Evolutionary conservation across 768 basidiomycete genomes (phyloP).

Genomic region (Mycena epipterygia): DNA sequence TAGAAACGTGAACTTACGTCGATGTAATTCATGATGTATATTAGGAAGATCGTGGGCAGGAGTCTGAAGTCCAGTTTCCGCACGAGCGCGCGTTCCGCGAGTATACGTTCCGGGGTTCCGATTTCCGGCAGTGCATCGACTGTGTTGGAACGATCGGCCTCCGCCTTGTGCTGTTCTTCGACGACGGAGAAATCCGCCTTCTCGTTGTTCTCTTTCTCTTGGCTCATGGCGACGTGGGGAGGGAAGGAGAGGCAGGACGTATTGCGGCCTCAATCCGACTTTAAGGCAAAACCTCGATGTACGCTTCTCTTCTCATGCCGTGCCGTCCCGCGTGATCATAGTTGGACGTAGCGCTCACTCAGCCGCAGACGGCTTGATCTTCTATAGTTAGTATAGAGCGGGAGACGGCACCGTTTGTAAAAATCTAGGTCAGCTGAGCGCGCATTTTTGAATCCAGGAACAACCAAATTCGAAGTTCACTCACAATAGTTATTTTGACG

Average conservation of each 20-base stretch:
- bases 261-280: background rate
- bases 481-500: no score
- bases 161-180: conserved; percentile 17
- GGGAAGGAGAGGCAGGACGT: background rate
- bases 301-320: conserved; percentile 15
- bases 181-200: conserved; percentile 5
- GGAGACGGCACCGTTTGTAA: no score
- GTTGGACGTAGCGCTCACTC: conserved; percentile 13
- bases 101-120: conserved; percentile 45
- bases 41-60: conserved; percentile 68
- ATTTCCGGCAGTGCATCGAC: conserved; percentile 23
- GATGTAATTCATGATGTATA: conserved; percentile 78
- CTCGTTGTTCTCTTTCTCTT: conserved; percentile 26
- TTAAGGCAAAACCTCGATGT: background rate
- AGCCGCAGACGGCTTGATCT: background rate
- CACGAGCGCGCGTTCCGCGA: conserved; percentile 61
- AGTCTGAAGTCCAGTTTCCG: conserved; percentile 69
- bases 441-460: no score
- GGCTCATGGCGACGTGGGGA: conserved; percentile 18
- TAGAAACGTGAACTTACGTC: conserved; percentile 56
- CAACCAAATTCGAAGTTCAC: no score
- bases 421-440: no score
- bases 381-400: background rate
- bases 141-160: background rate
- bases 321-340: conserved; percentile 5